phyloP scores from a whole-genome alignment of 306 rosid genomes.

The Oxytropis ochrocephala region DNA sequence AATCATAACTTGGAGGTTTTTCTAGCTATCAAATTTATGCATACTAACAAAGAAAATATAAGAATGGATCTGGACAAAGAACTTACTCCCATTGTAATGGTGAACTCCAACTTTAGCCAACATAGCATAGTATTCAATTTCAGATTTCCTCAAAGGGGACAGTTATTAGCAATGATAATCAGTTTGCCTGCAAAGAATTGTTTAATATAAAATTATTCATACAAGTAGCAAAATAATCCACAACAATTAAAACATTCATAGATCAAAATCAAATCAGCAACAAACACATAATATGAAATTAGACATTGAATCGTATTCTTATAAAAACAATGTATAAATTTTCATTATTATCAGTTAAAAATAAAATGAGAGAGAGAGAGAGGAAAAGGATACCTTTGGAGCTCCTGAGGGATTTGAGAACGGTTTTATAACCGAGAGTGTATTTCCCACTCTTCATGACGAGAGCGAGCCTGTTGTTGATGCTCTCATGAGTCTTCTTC shows the following conservation, averaged over 20 bases:
- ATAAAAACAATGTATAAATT: background rate
- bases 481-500: constrained; percentile 91
- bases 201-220: background rate
- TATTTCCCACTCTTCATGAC: constrained; percentile 87
- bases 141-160: constrained; percentile 81
- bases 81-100: constrained; percentile 80
- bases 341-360: background rate
- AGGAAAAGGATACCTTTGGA: constrained; percentile 43
- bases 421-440: constrained; percentile 75
- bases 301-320: background rate
- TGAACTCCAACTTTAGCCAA: constrained; percentile 78
- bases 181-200: constrained; percentile 42
- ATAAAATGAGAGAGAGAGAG: background rate
- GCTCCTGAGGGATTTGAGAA: constrained; percentile 60
- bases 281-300: background rate
- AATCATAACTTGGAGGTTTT: background rate
- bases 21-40: background rate
- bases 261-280: background rate
- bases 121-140: constrained; percentile 77
- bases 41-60: background rate
- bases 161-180: constrained; percentile 72
- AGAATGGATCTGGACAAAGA: background rate
- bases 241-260: background rate
- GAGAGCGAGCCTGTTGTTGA: constrained; percentile 83
- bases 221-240: background rate